Evolutionary conservation across 2,329 filamentous ascomycete genomes (phyloP), one percentile per base, ranked within the genome.

Genomic region (Chrysoporthe cubensis): DNA sequence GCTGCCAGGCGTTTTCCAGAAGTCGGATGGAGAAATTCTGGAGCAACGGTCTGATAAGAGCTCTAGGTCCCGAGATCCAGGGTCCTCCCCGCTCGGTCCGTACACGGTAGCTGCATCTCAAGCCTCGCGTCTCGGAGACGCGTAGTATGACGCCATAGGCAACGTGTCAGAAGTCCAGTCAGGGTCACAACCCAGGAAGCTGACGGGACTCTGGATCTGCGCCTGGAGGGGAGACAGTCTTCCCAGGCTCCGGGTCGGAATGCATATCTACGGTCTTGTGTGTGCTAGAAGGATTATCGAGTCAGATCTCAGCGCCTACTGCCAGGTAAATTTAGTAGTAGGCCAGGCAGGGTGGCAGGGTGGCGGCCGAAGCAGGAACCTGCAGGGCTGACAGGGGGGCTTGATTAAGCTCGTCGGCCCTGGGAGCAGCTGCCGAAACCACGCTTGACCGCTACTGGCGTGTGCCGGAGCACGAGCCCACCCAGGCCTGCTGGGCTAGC

Each of bases 371-470:
- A 42, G 57, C n/a, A 60, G 57, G 57, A 44, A 43, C 57, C 57
- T 48, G 43, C 43, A 48, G 42, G 43, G 59, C 59, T 61, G 52
- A 64, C 62, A 64, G 52, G 62, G 62, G 57, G 60, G 26, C 34
- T 50, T 37, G 44, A 44, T 64, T 64, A 64, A 64, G 62, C 62
- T 64, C 52, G 18, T 46, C 57, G 18, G n/a, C 26, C 32, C 32
- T 64, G 21, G 21, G 14, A 42, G 50, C 21, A 42, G 48, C 46
- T 40, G 50, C 50, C 48, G 50, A 64, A 56, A 56, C 43, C 14
- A 32, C 21, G 43, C 59, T 37, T 61, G 59, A 46, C 59, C 43
- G 59, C 59, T 18, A 42, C 43, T 61, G 59, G 59, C 26, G 18
- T 61, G 4, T 8, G 21, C 2, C 46, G 34, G 50, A 37, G 62